phyloP scores from a whole-genome alignment of 306 rosid genomes.

The Rosa chinensis region DNA sequence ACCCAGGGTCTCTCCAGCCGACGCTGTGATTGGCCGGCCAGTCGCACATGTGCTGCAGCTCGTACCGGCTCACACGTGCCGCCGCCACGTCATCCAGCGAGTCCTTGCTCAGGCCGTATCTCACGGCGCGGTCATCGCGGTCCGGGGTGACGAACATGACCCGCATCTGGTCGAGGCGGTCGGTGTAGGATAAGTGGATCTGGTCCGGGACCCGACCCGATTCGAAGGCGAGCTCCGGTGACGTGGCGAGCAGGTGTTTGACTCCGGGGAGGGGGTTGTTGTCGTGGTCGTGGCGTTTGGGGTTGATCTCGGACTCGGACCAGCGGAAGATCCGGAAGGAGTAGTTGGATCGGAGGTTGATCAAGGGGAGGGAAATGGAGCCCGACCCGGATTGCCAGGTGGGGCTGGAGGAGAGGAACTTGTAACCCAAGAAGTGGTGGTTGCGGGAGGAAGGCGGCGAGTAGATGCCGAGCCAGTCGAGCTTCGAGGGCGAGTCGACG shows the following conservation, averaged over 20 bases:
- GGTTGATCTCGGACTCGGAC: constrained; percentile 63
- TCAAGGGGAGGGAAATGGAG: constrained; percentile 46
- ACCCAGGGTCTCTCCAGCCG: constrained; percentile 97
- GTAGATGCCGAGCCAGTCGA: constrained; percentile 83
- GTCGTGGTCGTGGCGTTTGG: constrained; percentile 53
- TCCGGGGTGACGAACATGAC: constrained; percentile 72
- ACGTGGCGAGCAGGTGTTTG: constrained; percentile 44
- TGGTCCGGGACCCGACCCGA: constrained; percentile 63
- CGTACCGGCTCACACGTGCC: constrained; percentile 66
- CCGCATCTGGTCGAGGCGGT: constrained; percentile 59
- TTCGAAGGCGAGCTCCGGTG: constrained; percentile 43
- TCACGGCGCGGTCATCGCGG: constrained; percentile 38
- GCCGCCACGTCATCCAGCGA: constrained; percentile 35
- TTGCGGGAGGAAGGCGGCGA: constrained; percentile 62
- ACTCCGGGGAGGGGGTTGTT: constrained; percentile 70
- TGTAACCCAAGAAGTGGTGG: constrained; percentile 72
- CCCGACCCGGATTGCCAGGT: constrained; percentile 74
- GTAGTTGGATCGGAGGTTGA: constrained; percentile 81
- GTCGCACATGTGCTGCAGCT: constrained; percentile 79
- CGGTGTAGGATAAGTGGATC: constrained; percentile 73
- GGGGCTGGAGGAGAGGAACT: constrained; percentile 59
- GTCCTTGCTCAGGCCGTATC: constrained; percentile 48
- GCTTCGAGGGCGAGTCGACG: constrained; percentile 57
- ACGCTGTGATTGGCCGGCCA: constrained; percentile 64
- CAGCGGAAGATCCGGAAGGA: constrained; percentile 82